Percentiles rank a stretch among this genome's conserved stretches.
Conservation (phyloP, 371 early-diverging fungal species). For the Choanephora cucurbitarum region DNA sequence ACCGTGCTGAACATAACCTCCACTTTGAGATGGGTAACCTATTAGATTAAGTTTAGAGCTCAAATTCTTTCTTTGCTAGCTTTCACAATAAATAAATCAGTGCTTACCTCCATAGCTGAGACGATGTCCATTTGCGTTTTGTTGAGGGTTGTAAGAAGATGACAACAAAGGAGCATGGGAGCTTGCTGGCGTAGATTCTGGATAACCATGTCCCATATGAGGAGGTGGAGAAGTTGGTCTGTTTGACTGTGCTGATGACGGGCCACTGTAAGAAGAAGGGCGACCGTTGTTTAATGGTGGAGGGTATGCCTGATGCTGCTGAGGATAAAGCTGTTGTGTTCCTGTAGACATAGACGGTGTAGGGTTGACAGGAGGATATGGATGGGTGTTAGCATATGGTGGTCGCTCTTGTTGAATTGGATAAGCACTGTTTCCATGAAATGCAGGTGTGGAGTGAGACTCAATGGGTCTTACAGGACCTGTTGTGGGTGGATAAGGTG, state of each 20-base stretch:
- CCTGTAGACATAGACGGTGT: constrained; percentile 17
- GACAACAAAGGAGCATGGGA: constrained; percentile 24
- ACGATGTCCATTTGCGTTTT: not conserved
- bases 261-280: constrained; percentile 21
- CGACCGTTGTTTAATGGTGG: constrained; percentile 2
- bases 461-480: constrained; percentile 14
- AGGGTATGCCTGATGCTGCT: constrained; percentile 4
- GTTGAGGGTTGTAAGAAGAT: constrained; percentile 24
- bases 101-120: constrained; percentile 15
- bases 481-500: constrained; percentile 14
- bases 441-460: constrained; percentile 33
- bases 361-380: constrained; percentile 21
- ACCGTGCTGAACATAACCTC: constrained; percentile 6
- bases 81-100: no score
- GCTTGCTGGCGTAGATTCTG: not conserved
- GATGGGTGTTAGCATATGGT: constrained; percentile 5
- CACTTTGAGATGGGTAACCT: constrained; percentile 17
- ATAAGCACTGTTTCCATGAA: constrained; percentile 6
- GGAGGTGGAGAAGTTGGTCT: constrained; percentile 22
- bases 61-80: not conserved
- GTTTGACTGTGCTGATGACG: constrained; percentile 19
- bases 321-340: constrained; percentile 12
- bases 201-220: not conserved
- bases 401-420: constrained; percentile 8
- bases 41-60: not conserved